Conservation (phyloP, 768 basidiomycete species). For the Collybiopsis confluens region DNA sequence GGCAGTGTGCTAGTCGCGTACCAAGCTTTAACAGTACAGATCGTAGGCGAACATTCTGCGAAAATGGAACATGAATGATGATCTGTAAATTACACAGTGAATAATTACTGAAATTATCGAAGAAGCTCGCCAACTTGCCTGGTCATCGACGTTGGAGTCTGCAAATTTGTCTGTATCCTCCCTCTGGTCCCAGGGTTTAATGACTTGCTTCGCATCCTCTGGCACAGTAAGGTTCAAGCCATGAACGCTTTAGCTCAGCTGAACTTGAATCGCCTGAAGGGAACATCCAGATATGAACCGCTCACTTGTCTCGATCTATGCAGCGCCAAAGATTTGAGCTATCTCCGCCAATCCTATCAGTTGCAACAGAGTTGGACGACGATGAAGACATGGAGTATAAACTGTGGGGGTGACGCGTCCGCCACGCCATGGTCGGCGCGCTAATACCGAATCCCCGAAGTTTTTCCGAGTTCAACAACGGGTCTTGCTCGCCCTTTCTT, state of each 20-base stretch:
- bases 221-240: constrained; percentile 80
- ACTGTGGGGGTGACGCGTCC: no score
- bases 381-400: not conserved
- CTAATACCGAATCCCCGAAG: no score
- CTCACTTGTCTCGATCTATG: constrained; percentile 69
- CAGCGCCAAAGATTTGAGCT: constrained; percentile 51
- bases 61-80: constrained; percentile 79
- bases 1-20: constrained; percentile 26
- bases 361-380: constrained; percentile 36
- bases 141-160: constrained; percentile 83
- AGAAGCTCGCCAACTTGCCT: constrained; percentile 40
- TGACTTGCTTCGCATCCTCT: constrained; percentile 69
- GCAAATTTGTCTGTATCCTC: constrained; percentile 62
- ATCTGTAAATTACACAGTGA: constrained; percentile 44
- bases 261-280: not conserved
- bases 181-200: constrained; percentile 80
- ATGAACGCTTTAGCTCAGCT: constrained; percentile 56
- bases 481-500: no score
- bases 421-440: no score
- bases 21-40: constrained; percentile 77
- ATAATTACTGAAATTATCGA: not conserved
- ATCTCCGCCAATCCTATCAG: constrained; percentile 44
- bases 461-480: no score
- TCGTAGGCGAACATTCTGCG: constrained; percentile 69
- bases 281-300: constrained; percentile 1